phyloP scores from a whole-genome alignment of 768 basidiomycete species.

The Hygrocybe punicea region DNA sequence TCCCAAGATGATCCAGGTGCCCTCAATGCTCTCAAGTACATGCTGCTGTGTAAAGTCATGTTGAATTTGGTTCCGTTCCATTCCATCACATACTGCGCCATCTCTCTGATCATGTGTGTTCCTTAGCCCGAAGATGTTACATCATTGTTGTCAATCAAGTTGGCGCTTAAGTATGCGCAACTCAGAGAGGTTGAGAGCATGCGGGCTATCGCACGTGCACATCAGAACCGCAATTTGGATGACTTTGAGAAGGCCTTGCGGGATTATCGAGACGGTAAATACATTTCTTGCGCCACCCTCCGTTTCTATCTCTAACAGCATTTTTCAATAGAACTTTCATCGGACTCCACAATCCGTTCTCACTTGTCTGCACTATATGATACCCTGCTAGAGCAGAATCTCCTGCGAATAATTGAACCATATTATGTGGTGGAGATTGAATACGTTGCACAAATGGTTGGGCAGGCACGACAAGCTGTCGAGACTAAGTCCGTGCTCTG shows the following conservation, averaged over 20 bases:
- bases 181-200: slow-evolving; percentile 90
- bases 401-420: slow-evolving; percentile 92
- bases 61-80: slow-evolving; percentile 70
- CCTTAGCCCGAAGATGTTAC: slow-evolving; percentile 91
- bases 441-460: slow-evolving; percentile 82
- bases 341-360: slow-evolving; percentile 92
- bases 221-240: slow-evolving; percentile 83
- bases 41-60: slow-evolving; percentile 99
- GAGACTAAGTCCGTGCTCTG: slow-evolving; percentile 76
- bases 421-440: slow-evolving; percentile 90
- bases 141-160: slow-evolving; percentile 79
- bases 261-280: slow-evolving; percentile 75
- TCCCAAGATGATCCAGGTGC: slow-evolving; percentile 72
- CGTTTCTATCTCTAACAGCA: slow-evolving; percentile 10
- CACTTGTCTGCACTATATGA: slow-evolving; percentile 94
- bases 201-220: slow-evolving; percentile 92
- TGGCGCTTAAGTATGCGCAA: slow-evolving; percentile 84
- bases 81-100: neutral
- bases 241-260: slow-evolving; percentile 86
- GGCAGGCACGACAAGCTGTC: slow-evolving; percentile 83
- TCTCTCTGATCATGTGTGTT: slow-evolving; percentile 1
- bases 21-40: slow-evolving; percentile 89
- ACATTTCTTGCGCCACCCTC: slow-evolving; percentile 11
- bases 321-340: slow-evolving; percentile 70
- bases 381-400: slow-evolving; percentile 92